phyloP scores from a whole-genome alignment of 1,284 basidiomycete genomes.

The Neonothopanus nambi region DNA sequence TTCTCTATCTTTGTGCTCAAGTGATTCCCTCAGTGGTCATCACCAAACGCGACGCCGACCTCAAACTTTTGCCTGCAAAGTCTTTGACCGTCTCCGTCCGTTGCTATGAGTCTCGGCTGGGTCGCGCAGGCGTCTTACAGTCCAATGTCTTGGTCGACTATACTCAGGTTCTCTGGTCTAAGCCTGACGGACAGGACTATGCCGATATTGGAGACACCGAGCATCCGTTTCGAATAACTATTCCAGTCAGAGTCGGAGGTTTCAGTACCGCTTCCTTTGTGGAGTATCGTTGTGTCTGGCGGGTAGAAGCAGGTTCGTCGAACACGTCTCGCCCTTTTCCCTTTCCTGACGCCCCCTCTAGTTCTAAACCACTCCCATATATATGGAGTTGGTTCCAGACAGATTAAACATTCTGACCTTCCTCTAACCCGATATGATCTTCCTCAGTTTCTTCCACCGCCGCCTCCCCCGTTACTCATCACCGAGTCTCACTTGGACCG shows the following conservation, averaged over 20 bases:
- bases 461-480: conserved; percentile 31
- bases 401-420: conserved; percentile 68
- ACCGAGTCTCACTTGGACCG: conserved; percentile 35
- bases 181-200: conserved; percentile 54
- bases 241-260: conserved; percentile 65
- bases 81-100: conserved; percentile 67
- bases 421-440: conserved; percentile 65
- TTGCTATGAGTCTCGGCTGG: conserved; percentile 75
- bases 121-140: conserved; percentile 53
- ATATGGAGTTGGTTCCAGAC: conserved; percentile 63
- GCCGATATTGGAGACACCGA: conserved; percentile 64
- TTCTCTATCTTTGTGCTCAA: conserved; percentile 13
- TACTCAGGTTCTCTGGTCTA: conserved; percentile 65
- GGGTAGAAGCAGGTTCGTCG: conserved; percentile 76
- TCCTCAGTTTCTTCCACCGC: conserved; percentile 35
- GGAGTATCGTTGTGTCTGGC: conserved; percentile 79
- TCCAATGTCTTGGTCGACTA: conserved; percentile 69
- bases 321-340: conserved; percentile 14
- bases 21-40: conserved; percentile 54
- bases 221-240: conserved; percentile 65
- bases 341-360: conserved; percentile 30
- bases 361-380: conserved; percentile 68
- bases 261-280: conserved; percentile 72
- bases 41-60: conserved; percentile 70
- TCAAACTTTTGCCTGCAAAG: conserved; percentile 61